A percentile compares a stretch with the other conserved stretches of the same genome.
phyloP scores from a whole-genome alignment of 2,329 filamentous ascomycete genomes.

The Blastomyces percursus region DNA sequence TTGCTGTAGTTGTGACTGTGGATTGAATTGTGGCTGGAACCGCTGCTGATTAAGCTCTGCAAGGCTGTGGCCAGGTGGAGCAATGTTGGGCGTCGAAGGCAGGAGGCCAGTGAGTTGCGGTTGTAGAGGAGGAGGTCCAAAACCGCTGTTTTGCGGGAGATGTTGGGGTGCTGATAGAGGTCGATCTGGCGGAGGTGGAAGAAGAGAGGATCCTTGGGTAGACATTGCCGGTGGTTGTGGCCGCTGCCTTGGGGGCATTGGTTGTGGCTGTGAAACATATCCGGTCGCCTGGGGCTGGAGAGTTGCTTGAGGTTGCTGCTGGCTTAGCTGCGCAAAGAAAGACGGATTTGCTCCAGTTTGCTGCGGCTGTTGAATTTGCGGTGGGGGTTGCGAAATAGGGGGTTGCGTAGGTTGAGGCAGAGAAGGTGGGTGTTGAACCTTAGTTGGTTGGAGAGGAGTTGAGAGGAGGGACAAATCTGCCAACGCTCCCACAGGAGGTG shows the following conservation, averaged over 20 bases:
- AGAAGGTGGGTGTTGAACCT: constrained; percentile 40
- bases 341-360: constrained; percentile 37
- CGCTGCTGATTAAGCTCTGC: constrained; percentile 59
- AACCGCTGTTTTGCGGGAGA: constrained; percentile 57
- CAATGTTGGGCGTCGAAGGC: constrained; percentile 47
- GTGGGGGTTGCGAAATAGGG: constrained; percentile 36
- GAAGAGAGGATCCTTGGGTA: constrained; percentile 52
- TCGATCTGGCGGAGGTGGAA: constrained; percentile 67
- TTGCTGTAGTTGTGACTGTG: constrained; percentile 48
- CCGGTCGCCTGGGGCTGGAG: constrained; percentile 30
- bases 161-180: constrained; percentile 82
- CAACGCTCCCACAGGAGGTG: constrained; percentile 57
- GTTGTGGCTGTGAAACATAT: constrained; percentile 25
- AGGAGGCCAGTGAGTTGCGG: constrained; percentile 71
- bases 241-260: constrained; percentile 49
- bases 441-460: constrained; percentile 49
- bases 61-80: constrained; percentile 64
- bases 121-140: constrained; percentile 63
- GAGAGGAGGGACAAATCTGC: constrained; percentile 54
- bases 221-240: constrained; percentile 57
- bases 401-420: constrained; percentile 34
- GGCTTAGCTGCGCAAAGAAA: constrained; percentile 41
- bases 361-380: constrained; percentile 31
- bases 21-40: constrained; percentile 47
- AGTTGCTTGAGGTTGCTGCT: constrained; percentile 10